Conservation (phyloP, 2,329 filamentous ascomycete species). For the Colletotrichum gloeosporioides region DNA sequence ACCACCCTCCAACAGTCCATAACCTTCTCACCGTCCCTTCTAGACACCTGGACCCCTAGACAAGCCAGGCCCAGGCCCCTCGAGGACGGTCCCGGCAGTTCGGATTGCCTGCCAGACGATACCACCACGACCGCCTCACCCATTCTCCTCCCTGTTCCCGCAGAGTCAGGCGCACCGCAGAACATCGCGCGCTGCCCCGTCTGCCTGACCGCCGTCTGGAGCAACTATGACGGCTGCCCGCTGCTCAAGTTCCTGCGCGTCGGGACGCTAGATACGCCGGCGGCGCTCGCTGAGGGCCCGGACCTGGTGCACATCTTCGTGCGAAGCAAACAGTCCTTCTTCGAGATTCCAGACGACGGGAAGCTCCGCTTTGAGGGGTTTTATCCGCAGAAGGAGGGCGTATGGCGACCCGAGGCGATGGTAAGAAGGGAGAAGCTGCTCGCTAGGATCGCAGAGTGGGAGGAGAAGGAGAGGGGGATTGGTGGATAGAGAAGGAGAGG, state of each 20-base stretch:
- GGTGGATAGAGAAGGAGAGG: neutral
- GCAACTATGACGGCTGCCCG: slow-evolving; percentile 41
- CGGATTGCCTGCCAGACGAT: neutral
- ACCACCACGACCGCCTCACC: slow-evolving; percentile 4
- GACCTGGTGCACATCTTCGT: slow-evolving; percentile 50
- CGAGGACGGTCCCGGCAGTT: neutral
- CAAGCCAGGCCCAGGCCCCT: neutral
- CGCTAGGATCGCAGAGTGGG: slow-evolving; percentile 17
- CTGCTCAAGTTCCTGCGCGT: slow-evolving; percentile 43
- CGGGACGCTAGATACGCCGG: slow-evolving; percentile 47
- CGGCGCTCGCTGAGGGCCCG: slow-evolving; percentile 39
- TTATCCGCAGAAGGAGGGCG: slow-evolving; percentile 34
- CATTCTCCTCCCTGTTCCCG: slow-evolving; percentile 36
- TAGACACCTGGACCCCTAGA: slow-evolving; percentile 5
- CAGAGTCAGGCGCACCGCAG: slow-evolving; percentile 45
- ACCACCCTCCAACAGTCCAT: slow-evolving; percentile 10
- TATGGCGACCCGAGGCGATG: slow-evolving; percentile 38
- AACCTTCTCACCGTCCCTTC: neutral
- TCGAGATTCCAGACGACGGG: slow-evolving; percentile 38
- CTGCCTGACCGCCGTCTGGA: slow-evolving; percentile 47
- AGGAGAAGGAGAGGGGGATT: neutral
- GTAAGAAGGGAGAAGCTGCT: slow-evolving; percentile 32
- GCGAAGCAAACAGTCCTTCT: slow-evolving; percentile 41
- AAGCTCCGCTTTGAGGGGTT: slow-evolving; percentile 41
- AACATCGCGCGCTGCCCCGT: slow-evolving; percentile 45